phyloP scores from a whole-genome alignment of 768 basidiomycete species.

The Collybiopsis confluens region DNA sequence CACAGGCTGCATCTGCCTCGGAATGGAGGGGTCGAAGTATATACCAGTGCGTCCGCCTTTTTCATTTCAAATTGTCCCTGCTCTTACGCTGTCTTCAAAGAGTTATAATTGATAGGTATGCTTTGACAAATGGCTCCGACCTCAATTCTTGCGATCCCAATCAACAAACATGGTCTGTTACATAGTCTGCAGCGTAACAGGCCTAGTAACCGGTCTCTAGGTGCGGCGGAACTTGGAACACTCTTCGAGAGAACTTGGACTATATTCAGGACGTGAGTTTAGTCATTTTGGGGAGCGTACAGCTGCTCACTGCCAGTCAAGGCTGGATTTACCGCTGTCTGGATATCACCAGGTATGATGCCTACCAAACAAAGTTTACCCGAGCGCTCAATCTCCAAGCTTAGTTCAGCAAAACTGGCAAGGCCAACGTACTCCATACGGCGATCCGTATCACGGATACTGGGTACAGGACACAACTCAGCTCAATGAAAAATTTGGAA shows the following conservation, averaged over 20 bases:
- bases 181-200: too few species aligned
- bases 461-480: conserved; percentile 66
- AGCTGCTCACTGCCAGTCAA: neutral
- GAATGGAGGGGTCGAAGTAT: conserved; percentile 76
- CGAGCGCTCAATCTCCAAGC: neutral
- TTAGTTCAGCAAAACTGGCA: conserved; percentile 71
- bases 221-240: conserved; percentile 86
- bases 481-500: conserved; percentile 63
- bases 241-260: conserved; percentile 73
- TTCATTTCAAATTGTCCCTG: neutral
- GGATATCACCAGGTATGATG: conserved; percentile 60
- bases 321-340: conserved; percentile 39
- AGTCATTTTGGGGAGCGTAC: conserved; percentile 60
- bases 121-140: conserved; percentile 53
- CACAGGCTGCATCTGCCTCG: conserved; percentile 59
- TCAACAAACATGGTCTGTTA: conserved; percentile 48
- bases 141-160: conserved; percentile 51
- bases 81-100: conserved; percentile 26
- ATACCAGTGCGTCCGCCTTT: conserved; percentile 53
- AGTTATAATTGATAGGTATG: conserved; percentile 74
- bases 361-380: neutral
- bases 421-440: conserved; percentile 62
- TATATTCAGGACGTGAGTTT: conserved; percentile 70
- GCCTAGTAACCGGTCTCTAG: neutral
- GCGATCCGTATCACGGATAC: conserved; percentile 81